phyloP scores from a whole-genome alignment of 2,329 filamentous ascomycete species.

The Eurotiales sp. region DNA sequence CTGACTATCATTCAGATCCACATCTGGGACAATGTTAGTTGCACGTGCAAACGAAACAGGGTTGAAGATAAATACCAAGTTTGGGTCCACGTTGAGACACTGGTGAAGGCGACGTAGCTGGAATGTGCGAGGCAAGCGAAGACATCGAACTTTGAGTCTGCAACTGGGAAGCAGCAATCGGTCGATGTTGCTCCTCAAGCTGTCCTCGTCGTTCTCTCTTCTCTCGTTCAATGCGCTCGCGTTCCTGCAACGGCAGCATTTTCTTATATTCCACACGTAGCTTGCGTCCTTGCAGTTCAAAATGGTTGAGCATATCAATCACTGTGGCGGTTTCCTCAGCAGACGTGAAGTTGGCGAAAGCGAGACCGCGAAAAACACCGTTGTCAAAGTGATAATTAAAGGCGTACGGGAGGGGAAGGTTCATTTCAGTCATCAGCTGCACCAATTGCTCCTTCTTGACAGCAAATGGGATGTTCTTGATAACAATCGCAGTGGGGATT shows the following conservation, averaged over 20 bases:
- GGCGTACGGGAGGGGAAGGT: slow-evolving; percentile 89
- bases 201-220: slow-evolving; percentile 95
- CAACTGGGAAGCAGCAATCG: slow-evolving; percentile 59
- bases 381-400: slow-evolving; percentile 99
- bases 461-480: slow-evolving; percentile 99
- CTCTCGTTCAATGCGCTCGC: slow-evolving; percentile 93
- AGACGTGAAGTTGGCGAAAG: slow-evolving; percentile 97
- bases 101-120: slow-evolving; percentile 63
- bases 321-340: slow-evolving; percentile 89
- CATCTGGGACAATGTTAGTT: slow-evolving; percentile 48
- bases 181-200: slow-evolving; percentile 93
- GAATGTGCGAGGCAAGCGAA: slow-evolving; percentile 64
- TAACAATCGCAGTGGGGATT: slow-evolving; percentile 96
- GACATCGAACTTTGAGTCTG: slow-evolving; percentile 85
- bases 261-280: slow-evolving; percentile 98
- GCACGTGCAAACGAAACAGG: not conserved
- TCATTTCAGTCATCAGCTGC: slow-evolving; percentile 88
- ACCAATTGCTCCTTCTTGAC: slow-evolving; percentile 96
- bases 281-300: slow-evolving; percentile 92
- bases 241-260: slow-evolving; percentile 92
- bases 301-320: slow-evolving; percentile 90
- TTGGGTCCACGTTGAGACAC: slow-evolving; percentile 54
- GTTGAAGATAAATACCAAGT: slow-evolving; percentile 28
- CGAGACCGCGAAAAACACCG: slow-evolving; percentile 90
- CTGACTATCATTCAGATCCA: slow-evolving; percentile 87